A percentile compares a stretch with the other conserved stretches of the same genome.
These are phyloP conservation scores for Chlorella vulgaris DNA, from an alignment of 139 green algal genomes.

Conservation along the genomic window DNA sequence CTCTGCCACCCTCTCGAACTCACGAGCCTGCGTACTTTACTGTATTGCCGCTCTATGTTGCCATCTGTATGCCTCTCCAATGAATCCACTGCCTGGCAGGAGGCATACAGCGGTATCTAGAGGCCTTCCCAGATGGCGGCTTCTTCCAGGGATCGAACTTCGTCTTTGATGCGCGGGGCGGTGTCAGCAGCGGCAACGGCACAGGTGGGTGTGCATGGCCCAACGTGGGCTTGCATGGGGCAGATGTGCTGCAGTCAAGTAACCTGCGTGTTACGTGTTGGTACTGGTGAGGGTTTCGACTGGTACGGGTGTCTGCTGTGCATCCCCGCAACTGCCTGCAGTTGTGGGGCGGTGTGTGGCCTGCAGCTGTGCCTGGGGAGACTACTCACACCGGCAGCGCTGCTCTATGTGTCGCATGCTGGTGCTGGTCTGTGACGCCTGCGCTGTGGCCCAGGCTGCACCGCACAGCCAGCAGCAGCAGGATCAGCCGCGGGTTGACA, in stretches of 20 bases:
- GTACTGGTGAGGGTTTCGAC: too few species aligned
- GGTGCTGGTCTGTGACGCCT: conserved; percentile 60
- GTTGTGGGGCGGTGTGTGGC: conserved; percentile 55
- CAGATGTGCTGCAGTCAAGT: too few species aligned
- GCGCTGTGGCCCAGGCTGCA: background rate
- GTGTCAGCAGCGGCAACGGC: conserved; percentile 30
- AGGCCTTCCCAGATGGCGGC: conserved; percentile 67
- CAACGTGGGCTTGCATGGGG: too few species aligned
- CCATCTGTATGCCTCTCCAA: too few species aligned
- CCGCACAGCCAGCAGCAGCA: background rate
- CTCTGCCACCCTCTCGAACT: too few species aligned
- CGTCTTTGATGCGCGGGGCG: conserved; percentile 73
- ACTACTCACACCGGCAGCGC: conserved; percentile 57
- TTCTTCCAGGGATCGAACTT: conserved; percentile 85
- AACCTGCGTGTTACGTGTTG: too few species aligned
- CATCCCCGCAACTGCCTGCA: too few species aligned
- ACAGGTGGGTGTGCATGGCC: background rate
- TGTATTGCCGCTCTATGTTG: too few species aligned
- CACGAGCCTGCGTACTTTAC: too few species aligned
- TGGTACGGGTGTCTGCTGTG: too few species aligned
- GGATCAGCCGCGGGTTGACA: background rate
- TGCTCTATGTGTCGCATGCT: conserved; percentile 70
- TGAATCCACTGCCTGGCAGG: conserved; percentile 8
- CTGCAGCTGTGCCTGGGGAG: conserved; percentile 59
- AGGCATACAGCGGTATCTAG: conserved; percentile 84